Evolutionary conservation across 768 basidiomycete species (phyloP), one percentile per base, ranked within the genome.

Genomic region (Austroboletus eburneus): DNA sequence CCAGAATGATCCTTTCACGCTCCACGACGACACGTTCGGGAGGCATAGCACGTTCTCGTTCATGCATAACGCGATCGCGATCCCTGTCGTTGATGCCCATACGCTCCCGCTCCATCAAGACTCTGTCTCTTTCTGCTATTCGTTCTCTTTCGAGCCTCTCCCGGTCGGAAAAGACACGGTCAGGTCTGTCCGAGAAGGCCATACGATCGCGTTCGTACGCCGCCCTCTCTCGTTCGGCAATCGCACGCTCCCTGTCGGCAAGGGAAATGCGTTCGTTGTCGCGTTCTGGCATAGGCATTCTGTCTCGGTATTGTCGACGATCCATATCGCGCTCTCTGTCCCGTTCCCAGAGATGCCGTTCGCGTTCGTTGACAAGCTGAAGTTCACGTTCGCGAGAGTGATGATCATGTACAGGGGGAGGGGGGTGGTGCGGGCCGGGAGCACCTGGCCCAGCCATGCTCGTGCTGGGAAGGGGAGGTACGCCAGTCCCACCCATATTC

Each of bases 251-350:
- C 39, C 59, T 54, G 10, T 64, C 63, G 4, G 46, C 21, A 16
- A 48, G 25, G 0, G 23, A 25, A 10, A 49, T 44, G 17, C 60
- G 59, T 20, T 61, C 60, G 23, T 45, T 45, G 46, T 60, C 61
- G 16, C 52, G 59, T 39, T 61, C 59, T 35, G 60, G 49, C 5
- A 46, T 14, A 6, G 59, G 46, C 17, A 61, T 52, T 1, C 24
- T 43, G 16, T 64, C 62, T 25, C 62, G 57, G 36, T 63, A 59
- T 35, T 55, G 60, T 43, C 61, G 58, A 38, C 55, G 57, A 18
- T 61, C 62, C 34, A 59, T 50, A 23, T 63, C 61, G 35, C 61
- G 54, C 3, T 59, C 55, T 18, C 57, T 57, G 5, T 64, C 62
- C 21, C 55, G 54, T 45, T 63, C 62, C 63, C 63, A 58, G 1